Evolutionary conservation across 208 protist species (phyloP).

Genomic region (Trypanosoma caninum): DNA sequence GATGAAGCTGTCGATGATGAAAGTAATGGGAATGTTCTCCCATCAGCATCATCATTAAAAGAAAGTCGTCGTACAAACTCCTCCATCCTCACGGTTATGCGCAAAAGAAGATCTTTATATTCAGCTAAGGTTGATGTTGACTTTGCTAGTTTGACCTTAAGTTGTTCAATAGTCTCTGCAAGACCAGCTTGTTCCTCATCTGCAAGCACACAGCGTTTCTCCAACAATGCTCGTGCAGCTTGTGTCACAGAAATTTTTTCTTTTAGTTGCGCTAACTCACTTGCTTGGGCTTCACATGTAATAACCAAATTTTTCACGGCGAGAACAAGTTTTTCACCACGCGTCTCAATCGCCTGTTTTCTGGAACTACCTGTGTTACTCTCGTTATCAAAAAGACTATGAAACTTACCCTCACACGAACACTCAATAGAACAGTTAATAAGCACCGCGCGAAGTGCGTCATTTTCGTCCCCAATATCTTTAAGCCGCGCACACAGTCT

Average conservation of each 20-base stretch:
- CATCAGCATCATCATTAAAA: too few relatives aligned
- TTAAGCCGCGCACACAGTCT: background rate
- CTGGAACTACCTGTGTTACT: background rate
- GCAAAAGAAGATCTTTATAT: background rate
- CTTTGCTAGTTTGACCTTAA: background rate
- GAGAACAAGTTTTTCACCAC: background rate
- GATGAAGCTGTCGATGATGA: background rate
- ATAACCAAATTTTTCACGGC: slow-evolving; percentile 1
- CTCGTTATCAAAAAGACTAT: too few relatives aligned
- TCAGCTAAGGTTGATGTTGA: background rate
- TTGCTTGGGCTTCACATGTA: background rate
- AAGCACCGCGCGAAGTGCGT: slow-evolving; percentile 1
- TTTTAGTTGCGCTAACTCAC: background rate
- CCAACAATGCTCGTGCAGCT: background rate
- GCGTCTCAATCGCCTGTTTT: background rate
- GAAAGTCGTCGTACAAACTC: background rate
- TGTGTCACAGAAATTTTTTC: background rate
- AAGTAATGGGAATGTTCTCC: too few relatives aligned
- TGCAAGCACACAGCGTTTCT: background rate
- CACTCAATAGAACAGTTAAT: too few relatives aligned
- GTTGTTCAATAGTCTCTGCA: background rate
- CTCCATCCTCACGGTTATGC: background rate
- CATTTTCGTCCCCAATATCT: slow-evolving; percentile 5
- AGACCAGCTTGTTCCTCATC: slow-evolving; percentile 1
- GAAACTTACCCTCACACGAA: too few relatives aligned